Evolutionary conservation across 305 asterid genomes (phyloP).

Genomic region (Caryopteris hybrid): DNA sequence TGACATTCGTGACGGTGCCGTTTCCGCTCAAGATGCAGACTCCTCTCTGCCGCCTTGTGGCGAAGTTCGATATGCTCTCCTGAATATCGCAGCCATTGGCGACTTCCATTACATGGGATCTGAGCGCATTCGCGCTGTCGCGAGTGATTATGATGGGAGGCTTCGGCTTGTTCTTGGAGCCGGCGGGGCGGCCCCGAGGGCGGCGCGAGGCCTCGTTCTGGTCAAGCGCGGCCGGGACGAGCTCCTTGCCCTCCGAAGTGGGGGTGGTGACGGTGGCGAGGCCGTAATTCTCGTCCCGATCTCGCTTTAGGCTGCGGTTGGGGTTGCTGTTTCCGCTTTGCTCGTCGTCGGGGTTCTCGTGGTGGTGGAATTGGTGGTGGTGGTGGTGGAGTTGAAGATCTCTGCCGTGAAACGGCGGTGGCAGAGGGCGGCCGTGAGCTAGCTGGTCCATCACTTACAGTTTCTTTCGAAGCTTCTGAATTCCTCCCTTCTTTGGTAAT

Average conservation of each 20-base stretch:
- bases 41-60: constrained; percentile 74
- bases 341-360: constrained; percentile 36
- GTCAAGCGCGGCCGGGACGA: constrained; percentile 11
- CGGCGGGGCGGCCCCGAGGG: constrained; percentile 77
- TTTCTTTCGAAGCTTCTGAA: too few relatives aligned
- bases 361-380: constrained; percentile 37
- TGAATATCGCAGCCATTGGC: constrained; percentile 69
- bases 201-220: constrained; percentile 41
- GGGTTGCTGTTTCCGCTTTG: constrained; percentile 37
- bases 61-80: constrained; percentile 62
- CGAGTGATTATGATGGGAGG: constrained; percentile 88
- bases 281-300: constrained; percentile 34
- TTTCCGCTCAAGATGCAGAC: constrained; percentile 72
- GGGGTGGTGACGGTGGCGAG: constrained; percentile 10
- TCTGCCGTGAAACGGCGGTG: constrained; percentile 56
- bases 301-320: constrained; percentile 31
- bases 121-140: constrained; percentile 77
- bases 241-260: constrained; percentile 30
- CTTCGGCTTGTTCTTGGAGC: constrained; percentile 76
- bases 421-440: constrained; percentile 57
- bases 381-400: constrained; percentile 62
- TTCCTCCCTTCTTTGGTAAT: too few relatives aligned
- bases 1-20: constrained; percentile 78
- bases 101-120: constrained; percentile 78
- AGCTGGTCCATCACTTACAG: constrained; percentile 45